Percentiles rank a stretch among this genome's conserved stretches.
Evolutionary conservation across 23 red algal species (phyloP).

Genomic region (Agarophyton chilense): DNA sequence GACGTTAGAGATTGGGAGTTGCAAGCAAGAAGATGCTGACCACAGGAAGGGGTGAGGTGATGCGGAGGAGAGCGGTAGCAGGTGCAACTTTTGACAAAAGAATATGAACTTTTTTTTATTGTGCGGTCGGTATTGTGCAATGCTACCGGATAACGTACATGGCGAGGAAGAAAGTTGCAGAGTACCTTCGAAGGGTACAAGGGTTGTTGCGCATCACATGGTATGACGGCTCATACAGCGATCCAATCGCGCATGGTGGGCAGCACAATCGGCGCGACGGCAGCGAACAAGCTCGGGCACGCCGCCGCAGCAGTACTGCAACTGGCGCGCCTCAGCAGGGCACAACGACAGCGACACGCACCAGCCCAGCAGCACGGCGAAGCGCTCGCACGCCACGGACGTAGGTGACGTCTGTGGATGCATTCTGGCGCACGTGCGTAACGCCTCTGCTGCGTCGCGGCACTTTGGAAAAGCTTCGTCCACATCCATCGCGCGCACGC

Average conservation of each 20-base stretch:
- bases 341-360: constrained; percentile 35
- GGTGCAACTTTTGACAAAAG: no score
- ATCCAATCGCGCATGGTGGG: neutral
- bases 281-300: constrained; percentile 29
- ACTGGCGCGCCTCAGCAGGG: neutral
- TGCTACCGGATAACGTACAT: no score
- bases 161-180: no score
- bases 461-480: constrained; percentile 14
- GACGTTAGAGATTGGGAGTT: no score
- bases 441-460: neutral
- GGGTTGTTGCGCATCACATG: no score
- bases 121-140: no score
- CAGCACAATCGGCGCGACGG: neutral
- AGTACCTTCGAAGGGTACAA: no score
- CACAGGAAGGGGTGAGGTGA: no score
- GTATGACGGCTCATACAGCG: constrained; percentile 21
- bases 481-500: neutral
- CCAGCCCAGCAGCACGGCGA: constrained; percentile 21
- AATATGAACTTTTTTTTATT: no score
- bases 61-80: no score
- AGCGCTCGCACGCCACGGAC: neutral
- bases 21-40: no score
- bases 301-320: constrained; percentile 29
- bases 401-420: constrained; percentile 14
- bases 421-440: neutral